Conservation (phyloP, 768 basidiomycete species). For the Boletus reticulatus region DNA sequence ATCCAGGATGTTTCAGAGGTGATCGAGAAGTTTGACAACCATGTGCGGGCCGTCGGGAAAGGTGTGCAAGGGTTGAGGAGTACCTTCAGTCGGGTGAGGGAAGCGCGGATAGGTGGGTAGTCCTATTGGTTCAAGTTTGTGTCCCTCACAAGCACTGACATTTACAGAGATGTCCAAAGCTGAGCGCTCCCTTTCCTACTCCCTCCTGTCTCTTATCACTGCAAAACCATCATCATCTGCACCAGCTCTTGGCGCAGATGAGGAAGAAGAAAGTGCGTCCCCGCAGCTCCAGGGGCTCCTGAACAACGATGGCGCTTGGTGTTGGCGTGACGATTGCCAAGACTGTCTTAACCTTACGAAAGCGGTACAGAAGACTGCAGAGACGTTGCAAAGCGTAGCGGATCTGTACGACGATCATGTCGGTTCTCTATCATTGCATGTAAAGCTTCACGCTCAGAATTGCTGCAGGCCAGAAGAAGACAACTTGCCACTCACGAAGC, state of each 20-base stretch:
- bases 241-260: slow-evolving; percentile 44
- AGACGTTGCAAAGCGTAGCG: slow-evolving; percentile 69
- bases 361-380: slow-evolving; percentile 72
- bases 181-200: slow-evolving; percentile 70
- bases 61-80: slow-evolving; percentile 67
- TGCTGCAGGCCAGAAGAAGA: slow-evolving; percentile 61
- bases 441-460: slow-evolving; percentile 5
- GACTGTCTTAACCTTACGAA: slow-evolving; percentile 80
- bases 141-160: background rate
- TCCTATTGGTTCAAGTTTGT: background rate
- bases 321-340: slow-evolving; percentile 78
- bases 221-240: slow-evolving; percentile 56
- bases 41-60: slow-evolving; percentile 63
- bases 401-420: slow-evolving; percentile 81
- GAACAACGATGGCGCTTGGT: slow-evolving; percentile 80
- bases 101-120: slow-evolving; percentile 62
- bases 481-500: slow-evolving; percentile 75
- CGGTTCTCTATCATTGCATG: slow-evolving; percentile 23
- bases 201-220: slow-evolving; percentile 72
- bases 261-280: slow-evolving; percentile 43
- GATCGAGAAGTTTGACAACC: slow-evolving; percentile 60
- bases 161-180: slow-evolving; percentile 74
- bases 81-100: slow-evolving; percentile 60
- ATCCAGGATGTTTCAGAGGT: slow-evolving; percentile 62
- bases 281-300: slow-evolving; percentile 52